Evolutionary conservation across 257 asterid species (phyloP), one percentile per base, ranked within the genome.

Genomic region (Handroanthus guayacan): DNA sequence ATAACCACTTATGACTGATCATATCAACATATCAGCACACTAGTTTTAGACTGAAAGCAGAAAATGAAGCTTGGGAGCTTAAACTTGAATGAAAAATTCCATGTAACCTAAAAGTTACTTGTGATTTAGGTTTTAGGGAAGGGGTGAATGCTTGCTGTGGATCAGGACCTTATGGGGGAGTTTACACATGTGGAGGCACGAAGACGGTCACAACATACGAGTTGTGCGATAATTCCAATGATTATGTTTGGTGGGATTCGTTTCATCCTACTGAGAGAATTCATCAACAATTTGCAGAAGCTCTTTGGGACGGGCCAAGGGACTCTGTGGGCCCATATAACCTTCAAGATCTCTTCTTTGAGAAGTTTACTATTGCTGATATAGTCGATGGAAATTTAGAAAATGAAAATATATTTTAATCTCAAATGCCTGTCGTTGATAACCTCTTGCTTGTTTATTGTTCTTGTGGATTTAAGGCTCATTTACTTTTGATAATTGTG

Each of bases 61-160:
- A 47, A 47, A 47, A 9, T 11, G 4, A 47, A 9, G 9, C 9
- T 44, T 44, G 12, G 50, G 12, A 25, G 31, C 31, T 44, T 1
- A 44, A 44, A 44, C 50, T 44, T 44, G 50, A 44, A 41, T 44
- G 8, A 1, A 44, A 48, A 48, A 48, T 12, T 16, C 55, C 2
- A 48, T 48, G 55, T 25, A 25, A 25, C 31, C 31, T 25, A 25
- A 25, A 25, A 25, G 31, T 16, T 17, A 13, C 4, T 60, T 60
- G 14, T 7, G 43, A 43, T 44, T 13, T 34, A 87, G 93, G 89
- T 37, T 86, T 86, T 45, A 77, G 75, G 62, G 91, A 86, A 73
- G 89, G 91, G 71, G 68, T 31, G 73, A 83, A 66, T 20, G 88
- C 93, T 50, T 88, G 93, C 20, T 88, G 93, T 62, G 91, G 93